phyloP scores from a whole-genome alignment of 305 asterid species.

The Andrographis paniculata region DNA sequence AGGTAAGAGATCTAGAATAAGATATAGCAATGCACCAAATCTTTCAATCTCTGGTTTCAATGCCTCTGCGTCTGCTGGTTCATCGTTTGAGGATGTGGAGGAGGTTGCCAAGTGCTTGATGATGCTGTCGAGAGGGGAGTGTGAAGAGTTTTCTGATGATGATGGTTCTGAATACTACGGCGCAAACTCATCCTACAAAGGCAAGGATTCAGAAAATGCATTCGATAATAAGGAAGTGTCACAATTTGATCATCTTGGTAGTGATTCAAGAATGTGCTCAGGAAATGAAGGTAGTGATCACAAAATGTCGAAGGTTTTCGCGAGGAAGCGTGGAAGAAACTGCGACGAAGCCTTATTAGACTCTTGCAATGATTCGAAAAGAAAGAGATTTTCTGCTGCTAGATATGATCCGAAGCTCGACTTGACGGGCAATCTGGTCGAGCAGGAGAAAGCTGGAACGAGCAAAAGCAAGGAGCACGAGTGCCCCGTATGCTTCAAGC shows the following conservation, averaged over 20 bases:
- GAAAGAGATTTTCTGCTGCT: constrained; percentile 16
- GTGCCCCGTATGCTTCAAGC: constrained; percentile 56
- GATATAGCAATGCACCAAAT: constrained; percentile 31
- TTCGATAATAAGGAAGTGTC: neutral
- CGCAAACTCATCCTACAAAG: constrained; percentile 24
- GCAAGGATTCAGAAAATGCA: constrained; percentile 4
- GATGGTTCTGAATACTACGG: constrained; percentile 28
- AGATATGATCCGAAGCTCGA: constrained; percentile 13
- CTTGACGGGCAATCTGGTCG: constrained; percentile 9
- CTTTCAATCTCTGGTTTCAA: constrained; percentile 26
- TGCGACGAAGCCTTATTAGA: constrained; percentile 14
- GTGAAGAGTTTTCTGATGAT: constrained; percentile 12
- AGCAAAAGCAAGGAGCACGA: constrained; percentile 32
- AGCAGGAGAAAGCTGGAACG: constrained; percentile 20
- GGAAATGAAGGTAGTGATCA: constrained; percentile 17
- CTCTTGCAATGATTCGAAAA: neutral
- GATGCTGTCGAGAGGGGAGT: constrained; percentile 57
- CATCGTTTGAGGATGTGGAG: constrained; percentile 34
- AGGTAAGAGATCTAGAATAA: constrained; percentile 49
- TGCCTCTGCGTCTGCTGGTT: constrained; percentile 20
- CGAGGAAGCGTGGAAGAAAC: constrained; percentile 17
- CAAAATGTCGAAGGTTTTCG: constrained; percentile 16
- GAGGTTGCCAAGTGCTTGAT: constrained; percentile 60
- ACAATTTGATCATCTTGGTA: constrained; percentile 4
- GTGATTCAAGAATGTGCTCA: constrained; percentile 15